These are phyloP conservation scores for Phaffomyces thermotolerans DNA, from an alignment of 805 yeast species.

Conservation along the genomic window DNA sequence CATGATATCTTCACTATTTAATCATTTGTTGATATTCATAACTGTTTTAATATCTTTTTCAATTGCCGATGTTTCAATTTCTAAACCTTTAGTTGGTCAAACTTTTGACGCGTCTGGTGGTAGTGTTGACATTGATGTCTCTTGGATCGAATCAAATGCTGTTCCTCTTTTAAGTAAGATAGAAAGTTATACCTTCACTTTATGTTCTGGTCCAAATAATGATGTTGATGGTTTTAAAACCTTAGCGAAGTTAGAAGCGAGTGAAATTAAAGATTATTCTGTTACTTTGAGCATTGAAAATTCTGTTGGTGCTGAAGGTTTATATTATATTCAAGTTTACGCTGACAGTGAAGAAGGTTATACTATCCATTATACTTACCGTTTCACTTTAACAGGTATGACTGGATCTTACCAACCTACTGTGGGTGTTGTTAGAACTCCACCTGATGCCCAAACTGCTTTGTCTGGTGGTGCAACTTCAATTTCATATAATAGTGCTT, in stretches of 20 bases:
- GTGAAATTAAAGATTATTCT: slow-evolving; percentile 25
- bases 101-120: slow-evolving; percentile 21
- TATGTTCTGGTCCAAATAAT: slow-evolving; percentile 64
- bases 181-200: slow-evolving; percentile 38
- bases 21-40: not conserved
- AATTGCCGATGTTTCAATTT: slow-evolving; percentile 22
- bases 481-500: slow-evolving; percentile 35
- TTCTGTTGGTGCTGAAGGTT: slow-evolving; percentile 51
- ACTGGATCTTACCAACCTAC: slow-evolving; percentile 46
- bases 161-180: slow-evolving; percentile 40
- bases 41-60: not conserved
- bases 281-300: slow-evolving; percentile 38
- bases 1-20: not conserved
- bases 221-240: slow-evolving; percentile 35
- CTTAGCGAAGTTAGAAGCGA: slow-evolving; percentile 25
- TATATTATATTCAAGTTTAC: slow-evolving; percentile 64
- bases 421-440: slow-evolving; percentile 39
- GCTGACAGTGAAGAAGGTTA: slow-evolving; percentile 35
- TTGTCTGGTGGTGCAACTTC: slow-evolving; percentile 27
- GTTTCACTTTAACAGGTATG: slow-evolving; percentile 68
- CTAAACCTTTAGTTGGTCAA: slow-evolving; percentile 18
- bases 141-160: slow-evolving; percentile 54
- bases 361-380: slow-evolving; percentile 58
- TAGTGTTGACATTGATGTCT: slow-evolving; percentile 22
- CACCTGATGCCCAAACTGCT: slow-evolving; percentile 35